phyloP scores from a whole-genome alignment of 1,284 basidiomycete genomes.

The Pisolithus thermaeus region DNA sequence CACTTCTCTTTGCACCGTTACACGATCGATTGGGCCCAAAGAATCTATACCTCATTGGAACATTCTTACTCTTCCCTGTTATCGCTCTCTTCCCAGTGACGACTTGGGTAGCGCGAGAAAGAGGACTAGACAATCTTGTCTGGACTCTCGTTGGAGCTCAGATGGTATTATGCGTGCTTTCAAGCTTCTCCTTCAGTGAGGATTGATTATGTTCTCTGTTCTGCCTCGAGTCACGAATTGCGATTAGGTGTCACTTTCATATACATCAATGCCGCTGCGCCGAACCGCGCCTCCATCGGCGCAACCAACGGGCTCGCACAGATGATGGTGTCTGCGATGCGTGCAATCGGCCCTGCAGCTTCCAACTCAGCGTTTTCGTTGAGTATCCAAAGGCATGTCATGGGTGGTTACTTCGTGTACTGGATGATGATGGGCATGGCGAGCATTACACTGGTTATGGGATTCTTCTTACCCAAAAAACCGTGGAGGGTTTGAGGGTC shows the following conservation, averaged over 20 bases:
- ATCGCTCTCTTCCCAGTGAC: slow-evolving; percentile 38
- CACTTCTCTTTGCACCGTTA: slow-evolving; percentile 34
- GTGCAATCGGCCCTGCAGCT: slow-evolving; percentile 50
- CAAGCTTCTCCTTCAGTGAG: slow-evolving; percentile 31
- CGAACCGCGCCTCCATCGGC: slow-evolving; percentile 45
- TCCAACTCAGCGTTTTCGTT: slow-evolving; percentile 35
- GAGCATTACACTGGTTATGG: slow-evolving; percentile 20
- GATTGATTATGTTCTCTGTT: background rate
- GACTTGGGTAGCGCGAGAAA: slow-evolving; percentile 26
- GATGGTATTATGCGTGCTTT: slow-evolving; percentile 12
- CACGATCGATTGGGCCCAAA: slow-evolving; percentile 36
- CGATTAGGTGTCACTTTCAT: slow-evolving; percentile 39
- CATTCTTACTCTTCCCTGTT: slow-evolving; percentile 28
- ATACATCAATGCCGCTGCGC: slow-evolving; percentile 37
- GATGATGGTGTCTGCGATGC: slow-evolving; percentile 27
- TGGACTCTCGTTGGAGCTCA: slow-evolving; percentile 33
- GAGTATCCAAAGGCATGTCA: slow-evolving; percentile 34
- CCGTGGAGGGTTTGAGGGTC: slow-evolving; percentile 9
- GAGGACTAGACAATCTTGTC: slow-evolving; percentile 14
- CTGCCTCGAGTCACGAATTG: background rate
- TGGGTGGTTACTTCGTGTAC: slow-evolving; percentile 42
- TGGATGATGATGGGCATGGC: slow-evolving; percentile 28
- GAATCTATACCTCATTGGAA: slow-evolving; percentile 28
- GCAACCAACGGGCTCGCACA: slow-evolving; percentile 57
- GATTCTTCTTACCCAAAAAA: slow-evolving; percentile 17